Base-by-base conservation (phyloP, 208 protist species). In the Trypanosoma theileri region DNA sequence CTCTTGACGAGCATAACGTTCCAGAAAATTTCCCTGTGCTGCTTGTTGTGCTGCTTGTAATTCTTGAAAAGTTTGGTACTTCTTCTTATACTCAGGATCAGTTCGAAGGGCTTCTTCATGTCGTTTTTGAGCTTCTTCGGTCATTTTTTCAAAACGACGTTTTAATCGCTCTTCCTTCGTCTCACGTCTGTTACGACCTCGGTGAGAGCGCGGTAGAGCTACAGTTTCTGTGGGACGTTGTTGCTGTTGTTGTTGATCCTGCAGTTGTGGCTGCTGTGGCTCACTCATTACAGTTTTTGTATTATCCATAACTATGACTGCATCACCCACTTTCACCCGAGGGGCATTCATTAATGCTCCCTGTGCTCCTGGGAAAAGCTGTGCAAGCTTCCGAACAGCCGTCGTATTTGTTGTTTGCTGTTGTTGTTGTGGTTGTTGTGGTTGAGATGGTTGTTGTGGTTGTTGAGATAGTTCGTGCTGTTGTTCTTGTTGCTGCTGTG, bases 71-170 rank as follows among this genome's bases (percentile, higher is more conserved):
- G 69, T 78, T 76, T 85, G 73, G 50, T 84, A 89, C 35, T 79
- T 79, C 73, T 91, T 79, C 69, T 88, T 70, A 76, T 93, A 91
- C 48, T 81, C 84, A 11, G 83, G 81, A 61, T 91, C 83, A 9
- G 72, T 86, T 26, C 75, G 64, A 70, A 90, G 76, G 3, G 84
- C 84, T 72, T 90, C 82, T 62, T 91, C 85, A 56, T 91, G 88
- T 2, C 62, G 70, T 65, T 79, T 75, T 22, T 69, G 75, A 17
- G 78, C 82, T 26, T 79, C 72, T 64, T 73, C 72, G 54, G 71
- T 60, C 66, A 77, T 73, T 41, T 60, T 64, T 41, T 78, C 71
- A 63, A 71, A 69, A 26, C 63, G 35, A 45, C 73, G 70, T 52
- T 54, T 69, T 16, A 77, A 17, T 22, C 78, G 72, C 71, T 90